Base-by-base conservation (phyloP, 805 yeast species). In the Barnettozyma sucrosica region DNA sequence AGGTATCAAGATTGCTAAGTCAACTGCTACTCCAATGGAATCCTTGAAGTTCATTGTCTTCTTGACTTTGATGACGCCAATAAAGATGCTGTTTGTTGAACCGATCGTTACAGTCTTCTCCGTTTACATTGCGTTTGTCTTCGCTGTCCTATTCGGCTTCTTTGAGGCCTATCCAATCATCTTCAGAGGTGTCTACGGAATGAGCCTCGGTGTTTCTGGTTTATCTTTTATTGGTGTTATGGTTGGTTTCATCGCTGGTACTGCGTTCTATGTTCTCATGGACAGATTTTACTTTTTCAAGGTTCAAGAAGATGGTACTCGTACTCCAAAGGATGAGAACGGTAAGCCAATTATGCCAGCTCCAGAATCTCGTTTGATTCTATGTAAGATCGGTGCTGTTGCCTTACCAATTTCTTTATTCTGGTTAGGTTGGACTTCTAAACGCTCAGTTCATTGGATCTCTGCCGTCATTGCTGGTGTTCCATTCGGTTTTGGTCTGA, bases 361-460 rank as follows among this genome's bases (percentile, higher is more conserved):
- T 1, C 89, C 92, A 14, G 90, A 84, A 62, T 59, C 72, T 5
- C 72, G 83, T 55, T 69, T 85, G 49, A 55, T 80, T 18, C 67
- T 82, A 5, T 82, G 84, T 55, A 79, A 83, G 58, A 63, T 83
- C 50, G 95, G 92, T 36, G 79, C 88, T 2, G 62, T 82, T 20
- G 75, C 77, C 14, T 69, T 86, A 51, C 89, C 89, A 5, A 71
- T 81, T 36, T 73, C 85, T 0, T 68, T 86, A 49, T 85, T 86
- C 66, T 86, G 93, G 95, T 70, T 85, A 48, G 95, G 83, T 7
- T 86, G 95, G 95, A 74, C 90, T 3, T 75, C 86, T 9, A 74
- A 77, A 55, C 45, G 55, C 3, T 56, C 57, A 26, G 79, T 85
- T 24, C 90, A 83, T 59, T 86, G 90, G 89, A 81, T 84, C 71